Conservation (phyloP, 768 basidiomycete species). For the Nidularia sp. region DNA sequence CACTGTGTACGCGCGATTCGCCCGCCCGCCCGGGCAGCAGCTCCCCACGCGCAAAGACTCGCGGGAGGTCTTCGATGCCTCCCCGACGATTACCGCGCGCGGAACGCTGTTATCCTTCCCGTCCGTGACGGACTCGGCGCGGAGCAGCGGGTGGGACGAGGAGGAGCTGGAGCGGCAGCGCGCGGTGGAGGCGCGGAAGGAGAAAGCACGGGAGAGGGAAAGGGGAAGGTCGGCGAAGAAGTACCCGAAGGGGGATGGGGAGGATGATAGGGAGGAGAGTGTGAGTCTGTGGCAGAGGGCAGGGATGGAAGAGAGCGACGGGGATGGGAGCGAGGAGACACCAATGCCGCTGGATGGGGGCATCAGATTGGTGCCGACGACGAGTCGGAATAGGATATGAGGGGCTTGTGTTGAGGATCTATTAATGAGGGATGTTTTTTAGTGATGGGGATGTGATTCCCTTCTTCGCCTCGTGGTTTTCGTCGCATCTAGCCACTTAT, state of each 20-base stretch:
- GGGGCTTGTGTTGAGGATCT: too few relatives aligned
- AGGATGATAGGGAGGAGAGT: conserved; percentile 62
- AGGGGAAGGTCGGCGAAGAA: conserved; percentile 34
- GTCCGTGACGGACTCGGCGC: conserved; percentile 46
- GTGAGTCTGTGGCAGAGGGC: conserved; percentile 43
- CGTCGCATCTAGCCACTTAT: too few relatives aligned
- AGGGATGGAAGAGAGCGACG: conserved; percentile 12
- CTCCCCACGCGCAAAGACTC: conserved; percentile 26
- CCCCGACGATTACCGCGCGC: conserved; percentile 15
- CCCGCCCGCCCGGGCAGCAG: conserved; percentile 4
- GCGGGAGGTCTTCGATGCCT: conserved; percentile 29
- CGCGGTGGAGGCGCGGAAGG: conserved; percentile 9
- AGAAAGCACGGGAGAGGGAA: conserved; percentile 18
- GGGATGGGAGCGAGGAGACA: conserved; percentile 11
- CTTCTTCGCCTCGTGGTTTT: too few relatives aligned
- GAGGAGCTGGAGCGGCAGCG: conserved; percentile 15
- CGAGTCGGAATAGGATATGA: too few relatives aligned
- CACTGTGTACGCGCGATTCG: conserved; percentile 30
- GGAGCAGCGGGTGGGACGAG: conserved; percentile 36
- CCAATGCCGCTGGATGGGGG: background rate
- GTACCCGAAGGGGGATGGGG: conserved; percentile 44
- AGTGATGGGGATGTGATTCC: too few relatives aligned
- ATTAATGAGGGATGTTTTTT: too few relatives aligned
- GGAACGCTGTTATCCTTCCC: conserved; percentile 45
- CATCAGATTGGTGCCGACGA: background rate